Evolutionary conservation across 306 rosid species (phyloP), one percentile per base, ranked within the genome.

Genomic region (Hippophae gyantsensis): DNA sequence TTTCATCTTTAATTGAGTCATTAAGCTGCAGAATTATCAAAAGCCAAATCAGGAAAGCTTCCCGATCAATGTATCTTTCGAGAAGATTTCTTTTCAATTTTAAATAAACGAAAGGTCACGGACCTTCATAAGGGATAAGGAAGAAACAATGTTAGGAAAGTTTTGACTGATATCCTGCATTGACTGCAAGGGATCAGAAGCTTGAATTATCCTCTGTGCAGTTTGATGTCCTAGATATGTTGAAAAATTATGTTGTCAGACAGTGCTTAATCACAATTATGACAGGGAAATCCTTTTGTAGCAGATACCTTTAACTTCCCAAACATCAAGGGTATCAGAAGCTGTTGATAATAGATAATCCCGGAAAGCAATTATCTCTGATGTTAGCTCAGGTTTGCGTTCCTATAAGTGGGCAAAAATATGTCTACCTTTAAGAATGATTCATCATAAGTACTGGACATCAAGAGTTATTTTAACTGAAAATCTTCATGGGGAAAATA

Each of bases 101-200:
- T 48, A 27, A 62, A 66, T n/a, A 23, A 58, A 46, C 7, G 23
- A 32, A 57, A 60, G 13, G 47, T 55, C 57, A 48, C 57, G 41
- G 69, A 88, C 99, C 95, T 88, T 88, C 96, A 88, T 92, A 54
- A 96, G 99, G 73, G 99, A 92, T 72, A 92, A 76, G 69, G 92
- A 92, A 82, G 99, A 88, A 65, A 92, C 95, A 64, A 92, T 79
- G 77, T 75, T 92, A 9, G 95, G 99, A 76, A 92, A 92, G 71
- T 92, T 92, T 75, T 92, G 99, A 82, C 74, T 92, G 61, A 92
- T 92, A 70, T 92, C 99, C 68, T 88, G 96, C 99, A 92, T 92
- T 77, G 96, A 82, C 68, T 86, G 95, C 76, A 92, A 72, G 68
- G 99, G 99, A 83, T 92, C 96, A 70, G 99, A 80, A 67, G 99